Percentiles rank a stretch among this genome's conserved stretches.
Conservation (phyloP, 257 asterid genomes). For the Nicotiana sylvestris region DNA sequence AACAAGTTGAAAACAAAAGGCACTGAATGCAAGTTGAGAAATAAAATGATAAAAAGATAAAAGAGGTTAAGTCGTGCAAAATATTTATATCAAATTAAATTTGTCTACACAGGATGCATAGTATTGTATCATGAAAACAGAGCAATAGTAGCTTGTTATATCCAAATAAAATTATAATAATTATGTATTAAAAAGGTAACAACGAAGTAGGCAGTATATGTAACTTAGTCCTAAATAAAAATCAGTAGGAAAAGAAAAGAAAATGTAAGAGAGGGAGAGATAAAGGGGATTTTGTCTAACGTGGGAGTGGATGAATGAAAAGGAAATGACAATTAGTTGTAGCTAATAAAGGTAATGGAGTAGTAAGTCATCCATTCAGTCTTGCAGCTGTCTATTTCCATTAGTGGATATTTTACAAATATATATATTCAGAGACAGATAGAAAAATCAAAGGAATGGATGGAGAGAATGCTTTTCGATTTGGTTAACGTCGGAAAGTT, state of each 20-base stretch:
- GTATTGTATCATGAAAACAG: too few relatives aligned
- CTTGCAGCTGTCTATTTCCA: slow-evolving; percentile 26
- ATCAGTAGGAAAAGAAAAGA: not conserved
- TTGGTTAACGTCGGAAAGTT: slow-evolving; percentile 41
- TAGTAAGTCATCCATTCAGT: slow-evolving; percentile 17
- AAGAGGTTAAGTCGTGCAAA: too few relatives aligned
- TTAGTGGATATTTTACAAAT: slow-evolving; percentile 13
- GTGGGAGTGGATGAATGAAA: slow-evolving; percentile 25
- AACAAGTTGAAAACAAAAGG: not conserved
- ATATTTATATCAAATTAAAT: too few relatives aligned
- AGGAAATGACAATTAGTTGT: slow-evolving; percentile 18
- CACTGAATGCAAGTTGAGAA: not conserved
- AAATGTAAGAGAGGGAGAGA: not conserved
- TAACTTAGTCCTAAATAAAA: too few relatives aligned
- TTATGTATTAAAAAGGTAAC: too few relatives aligned
- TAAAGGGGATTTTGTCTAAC: slow-evolving; percentile 11
- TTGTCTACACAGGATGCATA: too few relatives aligned
- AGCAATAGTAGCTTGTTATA: too few relatives aligned
- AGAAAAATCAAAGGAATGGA: not conserved
- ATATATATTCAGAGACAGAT: not conserved
- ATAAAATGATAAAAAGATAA: not conserved
- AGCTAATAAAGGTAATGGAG: slow-evolving; percentile 22
- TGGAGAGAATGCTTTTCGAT: slow-evolving; percentile 29
- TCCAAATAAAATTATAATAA: too few relatives aligned
- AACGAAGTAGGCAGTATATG: too few relatives aligned